A percentile compares a stretch with the other conserved stretches of the same genome.
These are phyloP conservation scores for Starmerella geochares DNA, from an alignment of 805 yeast species.

Conservation along the genomic window DNA sequence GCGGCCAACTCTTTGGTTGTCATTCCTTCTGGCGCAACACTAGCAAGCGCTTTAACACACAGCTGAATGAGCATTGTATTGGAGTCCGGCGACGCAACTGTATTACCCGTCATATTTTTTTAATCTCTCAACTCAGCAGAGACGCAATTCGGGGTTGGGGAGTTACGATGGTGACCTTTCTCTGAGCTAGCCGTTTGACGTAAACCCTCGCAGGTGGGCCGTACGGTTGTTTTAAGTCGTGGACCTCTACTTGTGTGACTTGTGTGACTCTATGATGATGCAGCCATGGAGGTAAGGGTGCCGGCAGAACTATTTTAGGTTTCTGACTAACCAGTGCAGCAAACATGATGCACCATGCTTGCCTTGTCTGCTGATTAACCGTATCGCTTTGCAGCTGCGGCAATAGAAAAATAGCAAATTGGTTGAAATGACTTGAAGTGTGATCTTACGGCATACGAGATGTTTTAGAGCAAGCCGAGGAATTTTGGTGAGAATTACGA, in stretches of 20 bases:
- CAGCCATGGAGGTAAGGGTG: neutral
- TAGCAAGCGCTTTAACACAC: conserved; percentile 25
- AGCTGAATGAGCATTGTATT: conserved; percentile 22
- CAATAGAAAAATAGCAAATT: neutral
- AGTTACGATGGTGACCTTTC: neutral
- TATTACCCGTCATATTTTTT: neutral
- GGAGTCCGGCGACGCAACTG: conserved; percentile 3
- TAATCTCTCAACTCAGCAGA: too few species aligned
- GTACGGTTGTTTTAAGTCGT: conserved; percentile 10
- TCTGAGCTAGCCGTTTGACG: conserved; percentile 2
- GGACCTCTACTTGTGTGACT: conserved; percentile 4
- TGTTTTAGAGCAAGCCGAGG: too few species aligned
- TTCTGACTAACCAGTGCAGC: conserved; percentile 8
- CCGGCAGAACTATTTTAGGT: neutral
- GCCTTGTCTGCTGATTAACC: neutral
- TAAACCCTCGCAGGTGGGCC: conserved; percentile 1
- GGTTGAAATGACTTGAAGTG: too few species aligned
- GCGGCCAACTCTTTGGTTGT: conserved; percentile 29
- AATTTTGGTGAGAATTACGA: too few species aligned
- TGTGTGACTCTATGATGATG: conserved; percentile 3
- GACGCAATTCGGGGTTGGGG: neutral
- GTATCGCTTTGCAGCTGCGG: neutral
- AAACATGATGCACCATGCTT: neutral
- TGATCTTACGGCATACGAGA: too few species aligned
- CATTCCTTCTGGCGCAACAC: conserved; percentile 26